Evolutionary conservation across 176 grass and related monocot species (phyloP).

Genomic region (Hordeum marinum): DNA sequence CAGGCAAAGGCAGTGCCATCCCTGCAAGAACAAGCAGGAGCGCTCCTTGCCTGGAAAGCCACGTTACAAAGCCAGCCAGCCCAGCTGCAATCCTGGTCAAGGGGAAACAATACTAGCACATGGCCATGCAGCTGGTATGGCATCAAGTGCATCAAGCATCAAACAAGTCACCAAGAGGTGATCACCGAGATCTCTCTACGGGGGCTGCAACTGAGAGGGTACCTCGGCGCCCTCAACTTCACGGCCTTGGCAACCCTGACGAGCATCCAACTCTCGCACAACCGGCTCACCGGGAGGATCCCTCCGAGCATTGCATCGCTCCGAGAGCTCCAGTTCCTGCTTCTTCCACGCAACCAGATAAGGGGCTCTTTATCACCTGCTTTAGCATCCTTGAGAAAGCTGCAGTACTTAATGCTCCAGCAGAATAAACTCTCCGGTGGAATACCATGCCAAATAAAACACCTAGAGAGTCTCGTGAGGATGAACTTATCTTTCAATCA

Average conservation of each 20-base stretch:
- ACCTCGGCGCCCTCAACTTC: background rate
- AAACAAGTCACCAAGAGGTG: background rate
- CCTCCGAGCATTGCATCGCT: too few relatives aligned
- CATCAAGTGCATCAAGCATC: background rate
- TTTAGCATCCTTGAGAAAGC: background rate
- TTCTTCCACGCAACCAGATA: background rate
- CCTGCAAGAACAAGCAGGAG: background rate
- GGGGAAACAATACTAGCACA: background rate
- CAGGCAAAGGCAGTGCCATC: background rate
- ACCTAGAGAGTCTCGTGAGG: background rate
- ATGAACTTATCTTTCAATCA: background rate
- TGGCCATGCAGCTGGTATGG: background rate
- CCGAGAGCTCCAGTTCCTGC: too few relatives aligned
- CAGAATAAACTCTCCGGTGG: background rate
- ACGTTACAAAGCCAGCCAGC: background rate
- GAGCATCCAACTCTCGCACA: background rate
- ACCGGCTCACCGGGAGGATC: too few relatives aligned
- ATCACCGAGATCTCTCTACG: background rate
- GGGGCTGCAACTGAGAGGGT: background rate
- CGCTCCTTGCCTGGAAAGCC: background rate
- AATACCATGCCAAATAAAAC: background rate
- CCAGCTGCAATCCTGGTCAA: background rate
- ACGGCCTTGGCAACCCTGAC: background rate
- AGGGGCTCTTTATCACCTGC: background rate
- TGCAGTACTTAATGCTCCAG: background rate